Conservation (phyloP, 345 rosid genomes). For the Boechera stricta region DNA sequence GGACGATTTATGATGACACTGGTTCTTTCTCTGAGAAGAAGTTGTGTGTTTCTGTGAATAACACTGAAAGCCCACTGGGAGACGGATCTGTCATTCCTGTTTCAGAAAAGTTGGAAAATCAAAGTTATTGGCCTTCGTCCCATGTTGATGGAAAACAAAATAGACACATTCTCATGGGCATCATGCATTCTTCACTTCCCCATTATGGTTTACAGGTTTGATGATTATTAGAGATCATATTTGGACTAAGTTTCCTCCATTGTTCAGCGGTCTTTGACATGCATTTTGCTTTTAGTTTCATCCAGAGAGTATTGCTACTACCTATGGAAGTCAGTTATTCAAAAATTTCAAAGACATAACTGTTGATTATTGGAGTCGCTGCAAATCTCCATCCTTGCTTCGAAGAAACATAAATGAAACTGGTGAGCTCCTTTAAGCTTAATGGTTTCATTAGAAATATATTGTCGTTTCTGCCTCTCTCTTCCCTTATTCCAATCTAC, state of each 20-base stretch:
- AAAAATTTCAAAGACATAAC: slow-evolving; percentile 82
- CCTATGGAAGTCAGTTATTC: slow-evolving; percentile 75
- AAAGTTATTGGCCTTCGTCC: slow-evolving; percentile 44
- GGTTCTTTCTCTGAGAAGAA: slow-evolving; percentile 59
- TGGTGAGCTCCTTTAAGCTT: slow-evolving; percentile 55
- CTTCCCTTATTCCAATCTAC: background rate
- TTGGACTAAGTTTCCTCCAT: slow-evolving; percentile 7
- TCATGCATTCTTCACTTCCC: slow-evolving; percentile 85
- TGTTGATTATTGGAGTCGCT: slow-evolving; percentile 68
- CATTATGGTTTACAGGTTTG: slow-evolving; percentile 96
- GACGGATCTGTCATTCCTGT: slow-evolving; percentile 39
- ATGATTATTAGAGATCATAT: slow-evolving; percentile 13
- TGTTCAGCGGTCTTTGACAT: slow-evolving; percentile 40
- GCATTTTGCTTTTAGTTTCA: slow-evolving; percentile 69
- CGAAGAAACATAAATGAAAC: slow-evolving; percentile 51
- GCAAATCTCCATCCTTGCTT: slow-evolving; percentile 44
- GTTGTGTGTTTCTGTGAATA: slow-evolving; percentile 44
- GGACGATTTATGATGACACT: slow-evolving; percentile 63
- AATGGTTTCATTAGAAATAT: background rate
- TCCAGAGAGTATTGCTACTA: slow-evolving; percentile 94
- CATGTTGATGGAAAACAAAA: slow-evolving; percentile 39
- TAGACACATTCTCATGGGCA: slow-evolving; percentile 77
- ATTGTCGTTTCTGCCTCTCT: background rate
- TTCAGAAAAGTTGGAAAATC: slow-evolving; percentile 44
- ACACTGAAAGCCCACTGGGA: slow-evolving; percentile 36